Evolutionary conservation across 148 eudicot species (phyloP), one percentile per base, ranked within the genome.

Genomic region (Dysphania ambrosioides): DNA sequence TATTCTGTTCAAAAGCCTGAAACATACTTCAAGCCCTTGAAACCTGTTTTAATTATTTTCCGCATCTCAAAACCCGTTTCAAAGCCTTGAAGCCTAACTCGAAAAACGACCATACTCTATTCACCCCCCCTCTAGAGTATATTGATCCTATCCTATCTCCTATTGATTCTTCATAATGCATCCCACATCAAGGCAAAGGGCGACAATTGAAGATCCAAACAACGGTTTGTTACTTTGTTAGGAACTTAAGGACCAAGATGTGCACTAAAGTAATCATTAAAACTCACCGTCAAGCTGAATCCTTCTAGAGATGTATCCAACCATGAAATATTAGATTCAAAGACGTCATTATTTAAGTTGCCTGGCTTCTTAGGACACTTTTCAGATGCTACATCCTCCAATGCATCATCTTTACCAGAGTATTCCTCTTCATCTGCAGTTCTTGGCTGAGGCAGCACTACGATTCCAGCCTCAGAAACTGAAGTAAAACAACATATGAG

Each of bases 101-200:
- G n/a, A n/a, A n/a, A n/a, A n/a, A n/a, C n/a, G n/a, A n/a, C n/a
- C n/a, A n/a, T n/a, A n/a, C n/a, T n/a, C n/a, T n/a, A n/a, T n/a
- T n/a, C n/a, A n/a, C n/a, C n/a, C n/a, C n/a, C n/a, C n/a, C n/a
- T n/a, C n/a, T n/a, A n/a, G n/a, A n/a, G n/a, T n/a, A n/a, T n/a
- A n/a, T n/a, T n/a, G n/a, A n/a, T n/a, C n/a, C n/a, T n/a, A n/a
- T n/a, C n/a, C n/a, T n/a, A n/a, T n/a, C n/a, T n/a, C n/a, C n/a
- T n/a, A n/a, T n/a, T n/a, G n/a, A n/a, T n/a, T n/a, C n/a, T n/a
- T n/a, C n/a, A n/a, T n/a, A n/a, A 87, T 38, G 96, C 83, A 83
- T 83, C 86, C 88, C 89, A 92, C 92, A 92, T 90, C 70, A 86
- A 85, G 74, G 96, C 95, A 84, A 95, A 95, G 34, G 97, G 90